A percentile compares a stretch with the other conserved stretches of the same genome.
Conservation (phyloP, 768 basidiomycete genomes). For the Pholiota microspora region DNA sequence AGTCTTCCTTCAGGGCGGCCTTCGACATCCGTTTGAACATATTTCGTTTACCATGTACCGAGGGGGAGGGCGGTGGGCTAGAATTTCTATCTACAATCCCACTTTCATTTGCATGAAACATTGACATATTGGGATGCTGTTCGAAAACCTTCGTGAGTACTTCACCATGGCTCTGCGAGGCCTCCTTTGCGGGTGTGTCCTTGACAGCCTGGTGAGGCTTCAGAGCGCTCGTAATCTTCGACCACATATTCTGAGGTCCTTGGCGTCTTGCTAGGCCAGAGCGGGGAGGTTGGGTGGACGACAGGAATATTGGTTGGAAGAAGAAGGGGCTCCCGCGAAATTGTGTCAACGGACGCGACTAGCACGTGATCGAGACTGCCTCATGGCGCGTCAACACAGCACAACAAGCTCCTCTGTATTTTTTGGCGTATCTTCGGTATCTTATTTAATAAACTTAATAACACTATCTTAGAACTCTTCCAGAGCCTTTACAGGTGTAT, state of each 20-base stretch:
- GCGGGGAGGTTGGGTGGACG: background rate
- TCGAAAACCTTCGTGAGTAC: conserved; percentile 53
- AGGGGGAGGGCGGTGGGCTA: conserved; percentile 49
- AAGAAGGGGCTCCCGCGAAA: conserved; percentile 18
- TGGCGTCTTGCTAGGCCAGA: background rate
- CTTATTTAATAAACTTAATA: no score
- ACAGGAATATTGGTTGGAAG: conserved; percentile 19
- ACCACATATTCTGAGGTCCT: conserved; percentile 46
- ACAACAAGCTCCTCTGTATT: background rate
- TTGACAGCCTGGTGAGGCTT: conserved; percentile 34
- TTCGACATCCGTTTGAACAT: conserved; percentile 58
- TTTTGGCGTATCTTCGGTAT: no score
- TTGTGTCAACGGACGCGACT: conserved; percentile 22
- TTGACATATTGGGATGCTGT: conserved; percentile 61
- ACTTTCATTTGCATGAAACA: conserved; percentile 44
- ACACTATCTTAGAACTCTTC: no score
- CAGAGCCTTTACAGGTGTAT: no score
- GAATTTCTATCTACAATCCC: conserved; percentile 23
- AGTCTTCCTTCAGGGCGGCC: conserved; percentile 36
- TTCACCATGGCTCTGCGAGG: conserved; percentile 26
- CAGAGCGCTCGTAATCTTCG: conserved; percentile 56
- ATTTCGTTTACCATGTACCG: conserved; percentile 40
- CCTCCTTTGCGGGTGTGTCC: conserved; percentile 22
- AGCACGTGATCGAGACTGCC: conserved; percentile 24
- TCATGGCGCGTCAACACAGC: conserved; percentile 5